These are phyloP conservation scores for Ogataea neopini DNA, from an alignment of 805 yeast species.

Conservation along the genomic window DNA sequence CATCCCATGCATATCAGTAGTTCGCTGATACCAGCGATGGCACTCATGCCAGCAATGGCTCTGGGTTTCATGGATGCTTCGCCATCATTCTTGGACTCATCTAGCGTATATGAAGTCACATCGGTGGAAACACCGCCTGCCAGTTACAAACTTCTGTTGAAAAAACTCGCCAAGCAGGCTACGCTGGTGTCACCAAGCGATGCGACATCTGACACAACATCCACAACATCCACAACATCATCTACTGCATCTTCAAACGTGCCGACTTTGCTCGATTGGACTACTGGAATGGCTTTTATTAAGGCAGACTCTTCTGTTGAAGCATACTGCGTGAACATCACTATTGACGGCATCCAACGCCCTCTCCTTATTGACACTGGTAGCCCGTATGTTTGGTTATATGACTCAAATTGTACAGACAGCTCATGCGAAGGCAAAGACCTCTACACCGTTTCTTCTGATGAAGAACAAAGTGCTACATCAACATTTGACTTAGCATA, in stretches of 20 bases:
- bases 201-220: neutral
- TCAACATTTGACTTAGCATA: slow-evolving; percentile 50
- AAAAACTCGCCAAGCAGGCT: slow-evolving; percentile 9
- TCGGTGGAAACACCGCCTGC: slow-evolving; percentile 13
- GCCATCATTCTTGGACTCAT: slow-evolving; percentile 8
- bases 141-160: neutral
- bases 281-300: slow-evolving; percentile 29
- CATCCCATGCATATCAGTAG: neutral
- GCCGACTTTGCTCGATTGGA: slow-evolving; percentile 12
- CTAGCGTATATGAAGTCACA: slow-evolving; percentile 25
- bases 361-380: slow-evolving; percentile 65
- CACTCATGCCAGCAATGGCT: slow-evolving; percentile 5
- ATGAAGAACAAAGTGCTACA: slow-evolving; percentile 16
- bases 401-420: slow-evolving; percentile 50
- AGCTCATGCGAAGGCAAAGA: slow-evolving; percentile 41
- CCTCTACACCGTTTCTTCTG: slow-evolving; percentile 31
- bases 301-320: slow-evolving; percentile 29
- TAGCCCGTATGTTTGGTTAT: slow-evolving; percentile 64
- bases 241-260: slow-evolving; percentile 2
- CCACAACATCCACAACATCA: slow-evolving; percentile 1
- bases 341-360: slow-evolving; percentile 42
- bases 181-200: slow-evolving; percentile 3
- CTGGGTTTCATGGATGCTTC: slow-evolving; percentile 6
- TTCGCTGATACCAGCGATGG: neutral
- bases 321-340: slow-evolving; percentile 43